A percentile compares a stretch with the other conserved stretches of the same genome.
These are phyloP conservation scores for Meripilus lineatus DNA, from an alignment of 1,284 basidiomycete species.

Conservation along the genomic window DNA sequence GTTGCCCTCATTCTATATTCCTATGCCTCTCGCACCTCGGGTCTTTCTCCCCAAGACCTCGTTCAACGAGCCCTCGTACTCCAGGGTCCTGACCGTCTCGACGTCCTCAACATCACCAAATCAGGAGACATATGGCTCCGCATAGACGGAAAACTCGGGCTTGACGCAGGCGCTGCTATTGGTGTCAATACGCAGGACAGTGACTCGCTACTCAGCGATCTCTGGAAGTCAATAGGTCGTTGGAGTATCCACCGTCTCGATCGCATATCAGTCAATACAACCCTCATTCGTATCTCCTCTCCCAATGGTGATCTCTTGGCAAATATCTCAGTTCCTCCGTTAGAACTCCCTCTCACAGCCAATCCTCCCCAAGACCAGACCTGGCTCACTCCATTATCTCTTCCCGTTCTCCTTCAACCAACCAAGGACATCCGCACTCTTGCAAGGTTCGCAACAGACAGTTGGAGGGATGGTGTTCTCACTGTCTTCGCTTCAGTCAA, in stretches of 20 bases:
- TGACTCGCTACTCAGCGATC: slow-evolving; percentile 34
- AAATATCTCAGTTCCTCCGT: slow-evolving; percentile 37
- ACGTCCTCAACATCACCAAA: slow-evolving; percentile 56
- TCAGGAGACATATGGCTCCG: slow-evolving; percentile 56
- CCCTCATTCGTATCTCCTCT: slow-evolving; percentile 43
- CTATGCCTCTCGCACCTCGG: slow-evolving; percentile 52
- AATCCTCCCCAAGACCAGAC: slow-evolving; percentile 48
- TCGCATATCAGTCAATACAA: slow-evolving; percentile 50
- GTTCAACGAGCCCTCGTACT: slow-evolving; percentile 51
- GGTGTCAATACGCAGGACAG: slow-evolving; percentile 44
- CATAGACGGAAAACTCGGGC: slow-evolving; percentile 51
- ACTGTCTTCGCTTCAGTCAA: slow-evolving; percentile 39
- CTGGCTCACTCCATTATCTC: slow-evolving; percentile 56
- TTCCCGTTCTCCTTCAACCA: slow-evolving; percentile 48
- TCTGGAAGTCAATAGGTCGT: slow-evolving; percentile 63
- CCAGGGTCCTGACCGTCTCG: slow-evolving; percentile 53
- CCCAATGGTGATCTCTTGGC: slow-evolving; percentile 37
- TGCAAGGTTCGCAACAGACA: slow-evolving; percentile 46
- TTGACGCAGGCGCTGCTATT: slow-evolving; percentile 59
- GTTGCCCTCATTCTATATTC: slow-evolving; percentile 53
- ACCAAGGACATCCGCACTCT: slow-evolving; percentile 47
- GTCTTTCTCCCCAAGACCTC: slow-evolving; percentile 52
- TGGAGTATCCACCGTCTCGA: slow-evolving; percentile 56
- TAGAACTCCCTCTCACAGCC: slow-evolving; percentile 53
- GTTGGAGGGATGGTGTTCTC: slow-evolving; percentile 52